Evolutionary conservation across 2,329 filamentous ascomycete genomes (phyloP), one percentile per base, ranked within the genome.

Genomic region (Paracoccidioides brasiliensis): DNA sequence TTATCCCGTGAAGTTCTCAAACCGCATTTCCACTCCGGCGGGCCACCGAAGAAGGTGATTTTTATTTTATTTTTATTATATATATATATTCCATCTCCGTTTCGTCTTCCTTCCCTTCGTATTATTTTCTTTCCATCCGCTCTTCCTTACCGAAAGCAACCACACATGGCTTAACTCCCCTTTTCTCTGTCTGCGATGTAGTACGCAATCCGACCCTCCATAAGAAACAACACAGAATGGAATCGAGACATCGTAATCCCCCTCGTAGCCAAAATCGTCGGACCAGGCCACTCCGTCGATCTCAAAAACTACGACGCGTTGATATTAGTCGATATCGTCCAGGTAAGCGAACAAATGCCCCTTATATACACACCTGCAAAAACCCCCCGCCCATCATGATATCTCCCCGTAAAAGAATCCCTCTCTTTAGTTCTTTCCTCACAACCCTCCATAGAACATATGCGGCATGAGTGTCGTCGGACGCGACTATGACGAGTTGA

Each of bases 381-480:
- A n/a, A 15, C 10, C 22, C 1, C 43, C 43, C 43, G 15, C 14
- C 30, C 22, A 22, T 22, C 22, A 2, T 22, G 22, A 22, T 22
- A 22, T 22, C 22, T 22, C 22, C 22, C 22, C 22, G 22, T 22
- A 22, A 22, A 22, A 22, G 22, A 22, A 22, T 22, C 22, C 22
- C 22, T 22, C 22, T 22, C 22, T 22, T 22, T 28, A 22, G 1
- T 9, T 32, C 43, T 14, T 2, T 30, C 22, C 43, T 10, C 28
- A 15, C 9, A 43, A 55, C 44, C 22, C 30, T 6, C 52, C 43
- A 44, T 60, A 83, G 81, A 83, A 82, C 61, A 67, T 84, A 8
- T 76, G 81, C 57, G 81, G 82, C 22, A 81, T 85, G 75, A 82
- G 80, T 60, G 80, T 84, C 7, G 78, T 83, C 4, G 77, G 76